phyloP scores from a whole-genome alignment of 2,329 filamentous ascomycete species.

The Colletotrichum cuscutae region DNA sequence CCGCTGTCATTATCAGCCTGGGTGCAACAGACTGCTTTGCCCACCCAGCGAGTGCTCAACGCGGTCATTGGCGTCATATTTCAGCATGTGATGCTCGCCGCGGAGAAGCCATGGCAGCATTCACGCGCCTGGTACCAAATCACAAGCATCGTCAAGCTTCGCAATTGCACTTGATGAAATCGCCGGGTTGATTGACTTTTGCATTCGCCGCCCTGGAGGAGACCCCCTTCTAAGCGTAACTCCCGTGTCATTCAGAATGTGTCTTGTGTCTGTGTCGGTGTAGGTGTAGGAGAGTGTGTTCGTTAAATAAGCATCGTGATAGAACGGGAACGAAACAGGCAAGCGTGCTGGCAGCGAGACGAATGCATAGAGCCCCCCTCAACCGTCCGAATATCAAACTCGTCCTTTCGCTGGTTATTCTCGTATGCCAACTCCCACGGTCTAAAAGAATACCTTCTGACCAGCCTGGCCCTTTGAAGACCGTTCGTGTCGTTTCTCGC shows the following conservation, averaged over 20 bases:
- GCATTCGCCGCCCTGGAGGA: slow-evolving; percentile 22
- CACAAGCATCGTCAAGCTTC: background rate
- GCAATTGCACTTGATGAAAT: background rate
- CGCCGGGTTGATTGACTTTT: slow-evolving; percentile 14
- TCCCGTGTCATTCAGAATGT: slow-evolving; percentile 18
- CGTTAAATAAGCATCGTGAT: slow-evolving; percentile 30
- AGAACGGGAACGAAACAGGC: slow-evolving; percentile 22
- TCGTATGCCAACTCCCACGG: slow-evolving; percentile 6
- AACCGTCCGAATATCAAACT: slow-evolving; percentile 9
- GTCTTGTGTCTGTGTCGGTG: slow-evolving; percentile 24
- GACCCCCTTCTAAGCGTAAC: slow-evolving; percentile 28
- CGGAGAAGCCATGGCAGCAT: background rate
- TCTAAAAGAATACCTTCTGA: slow-evolving; percentile 13
- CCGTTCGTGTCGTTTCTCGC: slow-evolving; percentile 23
- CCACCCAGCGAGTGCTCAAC: too few species aligned
- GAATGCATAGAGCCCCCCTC: slow-evolving; percentile 11
- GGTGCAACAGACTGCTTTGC: background rate
- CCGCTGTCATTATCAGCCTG: background rate
- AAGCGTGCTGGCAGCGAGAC: slow-evolving; percentile 24
- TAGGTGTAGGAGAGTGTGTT: slow-evolving; percentile 28
- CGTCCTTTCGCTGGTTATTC: slow-evolving; percentile 14
- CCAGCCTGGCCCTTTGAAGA: slow-evolving; percentile 12
- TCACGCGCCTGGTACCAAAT: background rate
- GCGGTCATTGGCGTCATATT: background rate
- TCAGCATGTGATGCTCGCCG: background rate